These are phyloP conservation scores for Coemansia asiatica DNA, from an alignment of 192 early-diverging fungal species.

Conservation along the genomic window DNA sequence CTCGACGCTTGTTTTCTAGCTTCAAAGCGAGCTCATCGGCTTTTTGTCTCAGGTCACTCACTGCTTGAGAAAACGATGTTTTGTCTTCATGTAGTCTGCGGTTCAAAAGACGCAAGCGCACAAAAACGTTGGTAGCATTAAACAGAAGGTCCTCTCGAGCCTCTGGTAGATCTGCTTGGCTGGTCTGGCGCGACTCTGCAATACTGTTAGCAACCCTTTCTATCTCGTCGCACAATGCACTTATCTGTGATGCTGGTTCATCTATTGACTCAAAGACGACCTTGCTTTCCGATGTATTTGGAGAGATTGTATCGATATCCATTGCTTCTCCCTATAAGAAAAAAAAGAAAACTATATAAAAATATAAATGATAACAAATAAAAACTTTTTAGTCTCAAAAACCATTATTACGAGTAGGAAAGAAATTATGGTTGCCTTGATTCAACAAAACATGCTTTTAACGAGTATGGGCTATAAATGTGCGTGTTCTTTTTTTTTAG, in stretches of 20 bases:
- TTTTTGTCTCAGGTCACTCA: constrained; percentile 30
- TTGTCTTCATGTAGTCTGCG: constrained; percentile 42
- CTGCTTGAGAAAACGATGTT: constrained; percentile 19
- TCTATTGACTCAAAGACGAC: neutral
- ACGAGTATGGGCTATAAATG: no score
- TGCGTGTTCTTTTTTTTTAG: no score
- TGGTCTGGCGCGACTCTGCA: neutral
- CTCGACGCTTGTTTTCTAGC: constrained; percentile 38
- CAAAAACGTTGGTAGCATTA: constrained; percentile 36
- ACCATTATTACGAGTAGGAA: no score
- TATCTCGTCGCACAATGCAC: constrained; percentile 29
- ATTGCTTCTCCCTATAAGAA: neutral
- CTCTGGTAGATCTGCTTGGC: neutral
- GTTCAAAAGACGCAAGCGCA: constrained; percentile 33
- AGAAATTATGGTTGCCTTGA: no score
- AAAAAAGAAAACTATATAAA: neutral
- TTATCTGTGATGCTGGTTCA: constrained; percentile 19
- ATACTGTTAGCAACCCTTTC: constrained; percentile 19
- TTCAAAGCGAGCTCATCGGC: constrained; percentile 37
- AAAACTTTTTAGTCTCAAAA: neutral
- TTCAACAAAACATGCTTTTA: no score
- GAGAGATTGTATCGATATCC: neutral
- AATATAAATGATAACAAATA: neutral
- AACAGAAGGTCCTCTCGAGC: constrained; percentile 20
- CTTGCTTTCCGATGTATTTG: neutral